Evolutionary conservation across 139 green algal genomes (phyloP), one percentile per base, ranked within the genome.

Genomic region (Asterochloris erici): DNA sequence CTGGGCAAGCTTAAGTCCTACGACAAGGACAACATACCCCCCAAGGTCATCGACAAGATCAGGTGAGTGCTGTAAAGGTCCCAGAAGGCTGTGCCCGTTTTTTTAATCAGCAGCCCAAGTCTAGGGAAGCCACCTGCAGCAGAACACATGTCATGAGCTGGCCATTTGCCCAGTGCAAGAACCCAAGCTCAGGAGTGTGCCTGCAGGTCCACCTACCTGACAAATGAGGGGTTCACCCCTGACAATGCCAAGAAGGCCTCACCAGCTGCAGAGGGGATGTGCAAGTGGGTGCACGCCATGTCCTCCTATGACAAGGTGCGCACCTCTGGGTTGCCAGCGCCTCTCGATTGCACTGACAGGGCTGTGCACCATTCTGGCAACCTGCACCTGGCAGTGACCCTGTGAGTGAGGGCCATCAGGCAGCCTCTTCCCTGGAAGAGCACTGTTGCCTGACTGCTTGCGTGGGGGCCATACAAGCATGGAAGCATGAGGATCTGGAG

Each of bases 201-300:
- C 38, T 54, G 38, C 38, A 54, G 38, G 38, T 81, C 82, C 14
- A 87, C 77, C 10, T 96, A 92, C 87, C 27, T 92, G 26, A 91
- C 87, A 24, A 91, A 95, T 83, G 89, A 92, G n/a, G 74, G 27
- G 29, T 96, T 96, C 89, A 96, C 92, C 17, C 91, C 91, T 12
- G 90, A 94, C 29, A 89, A 85, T 68, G 90, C 90, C 61, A 92
- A 92, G 84, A 90, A 92, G 62, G 88, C 88, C 9, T 93, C 88
- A 13, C 87, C 87, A 17, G 90, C 92, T 4, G 89, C 88, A 24
- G 89, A 94, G 85, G 90, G 90, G 54, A 93, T 95, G 88, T 96
- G 91, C 85, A 94, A 92, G 85, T 96, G 91, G 92, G 90, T 94
- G 29, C 88, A 93, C 78, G 92, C 92, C 73, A 96, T 96, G 92